A percentile compares a stretch with the other conserved stretches of the same genome.
Conservation (phyloP, 2,329 filamentous ascomycete genomes). For the Aspergillus sp. region DNA sequence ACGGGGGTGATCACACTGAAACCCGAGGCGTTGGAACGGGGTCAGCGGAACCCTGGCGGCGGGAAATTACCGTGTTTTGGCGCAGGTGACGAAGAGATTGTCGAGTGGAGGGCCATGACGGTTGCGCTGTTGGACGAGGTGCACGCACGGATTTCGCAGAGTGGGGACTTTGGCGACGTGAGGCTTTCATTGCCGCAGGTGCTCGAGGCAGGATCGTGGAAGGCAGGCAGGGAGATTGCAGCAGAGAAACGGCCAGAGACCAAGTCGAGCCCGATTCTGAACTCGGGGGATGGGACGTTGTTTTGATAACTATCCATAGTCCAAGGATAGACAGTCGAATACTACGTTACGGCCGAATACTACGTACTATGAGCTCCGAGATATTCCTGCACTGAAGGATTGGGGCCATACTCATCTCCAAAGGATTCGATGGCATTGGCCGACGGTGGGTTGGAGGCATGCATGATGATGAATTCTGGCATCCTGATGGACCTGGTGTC, state of each 20-base stretch:
- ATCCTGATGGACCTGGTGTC: too few relatives aligned
- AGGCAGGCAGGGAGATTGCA: slow-evolving; percentile 42
- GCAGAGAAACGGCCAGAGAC: slow-evolving; percentile 33
- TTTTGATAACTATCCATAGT: slow-evolving; percentile 24
- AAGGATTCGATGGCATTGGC: too few relatives aligned
- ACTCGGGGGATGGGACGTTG: slow-evolving; percentile 41
- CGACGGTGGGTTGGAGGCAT: too few relatives aligned
- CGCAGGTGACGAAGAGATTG: slow-evolving; percentile 60
- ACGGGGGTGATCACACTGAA: slow-evolving; percentile 56
- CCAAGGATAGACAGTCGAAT: too few relatives aligned
- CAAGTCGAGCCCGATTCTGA: slow-evolving; percentile 39
- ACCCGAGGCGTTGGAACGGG: slow-evolving; percentile 46
- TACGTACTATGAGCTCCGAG: too few relatives aligned
- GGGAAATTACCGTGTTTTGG: slow-evolving; percentile 50
- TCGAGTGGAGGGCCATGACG: slow-evolving; percentile 66
- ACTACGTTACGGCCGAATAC: too few relatives aligned
- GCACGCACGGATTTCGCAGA: slow-evolving; percentile 49
- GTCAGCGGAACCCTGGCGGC: slow-evolving; percentile 42
- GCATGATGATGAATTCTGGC: too few relatives aligned
- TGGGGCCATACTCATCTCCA: too few relatives aligned
- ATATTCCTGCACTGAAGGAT: too few relatives aligned
- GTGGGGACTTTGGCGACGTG: slow-evolving; percentile 35
- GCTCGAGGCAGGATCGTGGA: slow-evolving; percentile 57
- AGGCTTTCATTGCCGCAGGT: slow-evolving; percentile 51
- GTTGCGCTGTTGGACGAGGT: slow-evolving; percentile 60